These are phyloP conservation scores for Fusarium anguioides DNA, from an alignment of 2,329 filamentous ascomycete species.

Conservation along the genomic window DNA sequence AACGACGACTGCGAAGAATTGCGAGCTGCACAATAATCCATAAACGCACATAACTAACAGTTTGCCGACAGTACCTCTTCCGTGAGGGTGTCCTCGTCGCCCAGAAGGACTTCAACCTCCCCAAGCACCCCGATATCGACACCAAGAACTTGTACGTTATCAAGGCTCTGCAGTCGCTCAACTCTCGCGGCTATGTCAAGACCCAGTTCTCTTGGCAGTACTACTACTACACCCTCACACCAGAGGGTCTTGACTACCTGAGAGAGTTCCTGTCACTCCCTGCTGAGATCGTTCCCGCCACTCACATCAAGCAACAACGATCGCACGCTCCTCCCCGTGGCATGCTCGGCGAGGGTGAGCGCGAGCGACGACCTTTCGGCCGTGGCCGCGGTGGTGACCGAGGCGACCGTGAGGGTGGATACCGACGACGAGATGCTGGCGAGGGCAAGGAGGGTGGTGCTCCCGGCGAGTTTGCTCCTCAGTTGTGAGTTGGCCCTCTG, in stretches of 20 bases:
- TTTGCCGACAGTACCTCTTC: constrained; percentile 84
- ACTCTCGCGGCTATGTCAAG: constrained; percentile 98
- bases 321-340: constrained; percentile 97
- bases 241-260: constrained; percentile 99
- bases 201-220: constrained; percentile 99
- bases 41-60: constrained; percentile 40
- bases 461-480: constrained; percentile 90
- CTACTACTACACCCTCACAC: constrained; percentile 99
- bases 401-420: constrained; percentile 88
- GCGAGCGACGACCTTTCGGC: constrained; percentile 85
- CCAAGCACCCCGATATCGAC: constrained; percentile 98
- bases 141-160: constrained; percentile 99
- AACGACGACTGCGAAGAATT: constrained; percentile 22
- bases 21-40: constrained; percentile 34
- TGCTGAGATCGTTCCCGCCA: constrained; percentile 98
- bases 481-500: constrained; percentile 73
- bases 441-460: constrained; percentile 92
- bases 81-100: constrained; percentile 93
- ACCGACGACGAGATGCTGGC: constrained; percentile 89
- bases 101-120: constrained; percentile 98
- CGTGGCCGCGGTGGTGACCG: constrained; percentile 80
- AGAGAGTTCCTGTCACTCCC: constrained; percentile 99
- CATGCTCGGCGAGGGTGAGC: constrained; percentile 91
- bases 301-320: constrained; percentile 99
- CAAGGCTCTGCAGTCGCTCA: constrained; percentile 99